Base-by-base conservation (phyloP, 306 rosid genomes). In the Hippophae rhamnoides region DNA sequence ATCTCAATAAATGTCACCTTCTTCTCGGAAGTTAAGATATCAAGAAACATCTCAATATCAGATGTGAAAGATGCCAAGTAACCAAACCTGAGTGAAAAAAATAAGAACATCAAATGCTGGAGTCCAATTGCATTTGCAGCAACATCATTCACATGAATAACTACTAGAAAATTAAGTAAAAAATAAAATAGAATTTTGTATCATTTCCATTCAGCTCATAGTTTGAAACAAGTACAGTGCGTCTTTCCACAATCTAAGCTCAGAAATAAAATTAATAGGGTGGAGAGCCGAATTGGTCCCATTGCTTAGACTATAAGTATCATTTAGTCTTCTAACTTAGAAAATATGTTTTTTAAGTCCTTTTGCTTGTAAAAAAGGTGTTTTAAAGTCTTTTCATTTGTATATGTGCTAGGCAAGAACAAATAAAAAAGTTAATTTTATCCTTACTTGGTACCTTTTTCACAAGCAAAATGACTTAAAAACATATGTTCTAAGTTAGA, bases 31-130 rank as follows among this genome's bases (percentile, higher is more conserved):
- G 79, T 68, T 64, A 89, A 72, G 57, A 79, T 80, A 62, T 86
- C 94, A 60, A 79, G 66, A 74, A 77, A 86, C 70, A 84, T 76
- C 78, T 82, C 97, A 54, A 93, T 83, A 72, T 89, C 97, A 25
- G 86, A 69, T 46, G 84, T 61, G 77, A 89, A 86, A 80, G 94
- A 84, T 65, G 90, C 78, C 76, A 93, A 78, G 80, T 93, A 90
- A 75, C 97, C 99, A 75, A 86, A 93, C 85, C 99, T 93, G 77
- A 38, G 68, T 60, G 72, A 64, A 42, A 57, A 76, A 71, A 67
- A 66, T 64, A 72, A 74, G 31, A 58, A 53, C 56, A 52, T 56
- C 71, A 64, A 48, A 59, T 47, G 52, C 47, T 45, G 61, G 41
- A 55, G 62, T 7, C 12, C 58, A 43, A 31, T 31, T 31, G 38